These are phyloP conservation scores for Miscanthus sacchariflorus DNA, from an alignment of 202 grass and related monocot species.

Conservation along the genomic window DNA sequence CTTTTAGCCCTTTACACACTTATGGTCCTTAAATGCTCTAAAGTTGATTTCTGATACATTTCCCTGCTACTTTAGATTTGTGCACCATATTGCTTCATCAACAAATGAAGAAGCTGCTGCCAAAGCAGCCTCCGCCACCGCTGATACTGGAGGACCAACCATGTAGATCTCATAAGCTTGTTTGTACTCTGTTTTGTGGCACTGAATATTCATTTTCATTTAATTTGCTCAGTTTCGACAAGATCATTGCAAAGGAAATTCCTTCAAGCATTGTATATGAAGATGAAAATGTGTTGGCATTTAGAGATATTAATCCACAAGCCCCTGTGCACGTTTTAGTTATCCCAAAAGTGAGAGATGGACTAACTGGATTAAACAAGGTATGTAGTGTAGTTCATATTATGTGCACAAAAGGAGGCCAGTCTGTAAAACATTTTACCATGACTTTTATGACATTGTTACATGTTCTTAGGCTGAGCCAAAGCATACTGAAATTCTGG, in stretches of 20 bases:
- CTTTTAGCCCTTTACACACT: not conserved
- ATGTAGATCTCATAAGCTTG: conserved; percentile 56
- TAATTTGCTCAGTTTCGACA: conserved; percentile 75
- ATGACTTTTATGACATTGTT: conserved; percentile 14
- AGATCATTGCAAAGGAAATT: conserved; percentile 96
- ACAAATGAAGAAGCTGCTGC: conserved; percentile 84
- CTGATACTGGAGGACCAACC: conserved; percentile 71
- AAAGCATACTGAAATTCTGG: conserved; percentile 80
- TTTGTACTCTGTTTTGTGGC: not conserved
- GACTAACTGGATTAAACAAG: conserved; percentile 87
- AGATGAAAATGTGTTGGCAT: conserved; percentile 93
- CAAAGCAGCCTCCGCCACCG: conserved; percentile 50
- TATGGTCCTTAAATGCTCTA: not conserved
- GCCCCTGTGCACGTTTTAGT: conserved; percentile 89
- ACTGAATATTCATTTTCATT: conserved; percentile 18
- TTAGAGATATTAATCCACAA: conserved; percentile 88
- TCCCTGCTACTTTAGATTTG: conserved; percentile 50
- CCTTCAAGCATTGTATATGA: conserved; percentile 79
- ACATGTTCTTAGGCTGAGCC: conserved; percentile 70
- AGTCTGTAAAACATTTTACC: not conserved
- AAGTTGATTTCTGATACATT: not conserved
- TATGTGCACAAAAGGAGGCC: not conserved
- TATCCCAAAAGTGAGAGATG: conserved; percentile 85
- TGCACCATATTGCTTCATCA: conserved; percentile 68
- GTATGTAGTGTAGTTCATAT: conserved; percentile 20